These are phyloP conservation scores for Microcera coccophila DNA, from an alignment of 2,329 filamentous ascomycete genomes.

Conservation along the genomic window DNA sequence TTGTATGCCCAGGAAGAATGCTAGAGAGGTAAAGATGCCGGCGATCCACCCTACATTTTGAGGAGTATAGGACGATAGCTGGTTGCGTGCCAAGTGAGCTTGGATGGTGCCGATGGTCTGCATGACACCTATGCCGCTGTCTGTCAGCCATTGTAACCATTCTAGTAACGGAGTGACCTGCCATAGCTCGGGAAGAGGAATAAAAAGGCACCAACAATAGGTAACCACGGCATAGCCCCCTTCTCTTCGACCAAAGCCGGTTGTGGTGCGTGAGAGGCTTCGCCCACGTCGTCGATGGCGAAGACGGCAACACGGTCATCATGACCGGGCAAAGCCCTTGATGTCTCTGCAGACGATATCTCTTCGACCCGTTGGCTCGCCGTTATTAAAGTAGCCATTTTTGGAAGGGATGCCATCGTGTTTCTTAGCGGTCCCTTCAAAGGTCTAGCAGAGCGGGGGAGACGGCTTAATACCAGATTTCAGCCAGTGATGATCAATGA, in stretches of 20 bases:
- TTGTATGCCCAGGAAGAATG: conserved; percentile 43
- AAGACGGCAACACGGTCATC: too few species aligned
- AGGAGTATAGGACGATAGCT: conserved; percentile 39
- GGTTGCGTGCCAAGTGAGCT: conserved; percentile 42
- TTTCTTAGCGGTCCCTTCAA: too few species aligned
- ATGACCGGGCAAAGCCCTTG: too few species aligned
- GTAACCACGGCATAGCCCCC: conserved; percentile 14
- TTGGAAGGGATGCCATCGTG: too few species aligned
- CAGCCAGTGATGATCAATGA: too few species aligned
- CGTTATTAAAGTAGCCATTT: too few species aligned
- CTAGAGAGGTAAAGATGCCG: conserved; percentile 42
- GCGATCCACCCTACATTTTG: conserved; percentile 49
- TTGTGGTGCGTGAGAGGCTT: background rate
- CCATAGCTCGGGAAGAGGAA: conserved; percentile 22
- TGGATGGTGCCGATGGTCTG: conserved; percentile 45
- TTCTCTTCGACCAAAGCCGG: background rate
- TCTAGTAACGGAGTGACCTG: conserved; percentile 7
- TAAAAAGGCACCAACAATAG: conserved; percentile 22
- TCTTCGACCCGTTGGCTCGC: too few species aligned
- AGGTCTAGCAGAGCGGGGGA: too few species aligned
- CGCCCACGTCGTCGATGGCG: too few species aligned
- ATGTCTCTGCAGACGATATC: too few species aligned
- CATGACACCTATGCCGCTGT: conserved; percentile 38
- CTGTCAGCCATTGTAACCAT: background rate
- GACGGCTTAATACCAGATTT: too few species aligned